Evolutionary conservation across 768 basidiomycete species (phyloP).

Genomic region (Pleurotus eryngii): DNA sequence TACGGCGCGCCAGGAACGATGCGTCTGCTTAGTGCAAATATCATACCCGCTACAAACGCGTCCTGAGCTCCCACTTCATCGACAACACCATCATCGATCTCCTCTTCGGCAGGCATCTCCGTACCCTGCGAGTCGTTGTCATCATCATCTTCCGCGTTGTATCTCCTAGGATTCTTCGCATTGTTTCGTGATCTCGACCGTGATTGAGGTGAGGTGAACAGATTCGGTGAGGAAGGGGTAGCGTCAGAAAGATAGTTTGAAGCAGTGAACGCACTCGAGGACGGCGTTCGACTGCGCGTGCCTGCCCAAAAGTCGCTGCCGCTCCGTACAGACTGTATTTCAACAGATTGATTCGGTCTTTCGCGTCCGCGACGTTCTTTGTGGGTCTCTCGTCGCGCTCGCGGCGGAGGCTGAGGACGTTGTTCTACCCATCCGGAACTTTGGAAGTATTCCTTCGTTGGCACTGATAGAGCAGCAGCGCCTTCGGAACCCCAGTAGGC

Average conservation of each 20-base stretch:
- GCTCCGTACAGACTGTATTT: constrained; percentile 50
- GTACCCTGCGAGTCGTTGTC: constrained; percentile 60
- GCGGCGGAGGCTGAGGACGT: constrained; percentile 21
- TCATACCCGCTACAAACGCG: constrained; percentile 86
- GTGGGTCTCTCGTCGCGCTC: constrained; percentile 9
- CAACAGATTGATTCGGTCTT: constrained; percentile 22
- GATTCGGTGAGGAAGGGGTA: constrained; percentile 21
- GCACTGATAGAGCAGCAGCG: constrained; percentile 75
- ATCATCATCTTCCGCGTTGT: constrained; percentile 40
- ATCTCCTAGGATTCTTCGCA: constrained; percentile 25
- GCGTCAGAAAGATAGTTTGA: constrained; percentile 29
- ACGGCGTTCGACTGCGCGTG: constrained; percentile 49
- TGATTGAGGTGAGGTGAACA: constrained; percentile 11
- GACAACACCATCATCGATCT: constrained; percentile 39
- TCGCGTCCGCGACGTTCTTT: constrained; percentile 8
- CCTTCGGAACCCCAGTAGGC: constrained; percentile 80
- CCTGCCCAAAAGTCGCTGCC: constrained; percentile 80
- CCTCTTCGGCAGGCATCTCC: constrained; percentile 39
- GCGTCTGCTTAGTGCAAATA: constrained; percentile 71
- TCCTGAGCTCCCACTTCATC: constrained; percentile 81
- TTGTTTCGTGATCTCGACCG: background rate
- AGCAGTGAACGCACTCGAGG: constrained; percentile 54
- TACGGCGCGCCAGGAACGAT: constrained; percentile 77
- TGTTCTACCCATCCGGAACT: constrained; percentile 78
- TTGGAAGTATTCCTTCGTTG: constrained; percentile 84